Evolutionary conservation across 345 rosid species (phyloP).

Genomic region (Kernera saxatilis): DNA sequence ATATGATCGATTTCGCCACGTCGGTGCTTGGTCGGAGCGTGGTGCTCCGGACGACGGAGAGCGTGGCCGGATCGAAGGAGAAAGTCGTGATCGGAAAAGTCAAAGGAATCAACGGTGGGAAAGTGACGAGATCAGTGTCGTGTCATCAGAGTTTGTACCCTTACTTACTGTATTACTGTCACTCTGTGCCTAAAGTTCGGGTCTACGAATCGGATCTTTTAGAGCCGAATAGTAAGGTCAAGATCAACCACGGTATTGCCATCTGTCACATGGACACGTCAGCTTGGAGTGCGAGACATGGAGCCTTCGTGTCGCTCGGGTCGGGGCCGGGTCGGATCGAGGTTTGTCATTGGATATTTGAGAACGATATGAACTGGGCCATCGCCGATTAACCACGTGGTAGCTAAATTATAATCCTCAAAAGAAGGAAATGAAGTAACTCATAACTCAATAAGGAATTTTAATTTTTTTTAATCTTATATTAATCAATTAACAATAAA

Average conservation of each 20-base stretch:
- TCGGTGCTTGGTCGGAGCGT: slow-evolving; percentile 52
- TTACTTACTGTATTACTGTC: slow-evolving; percentile 69
- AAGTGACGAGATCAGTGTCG: slow-evolving; percentile 60
- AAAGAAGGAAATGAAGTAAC: no score
- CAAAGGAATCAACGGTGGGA: slow-evolving; percentile 62
- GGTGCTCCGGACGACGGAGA: slow-evolving; percentile 51
- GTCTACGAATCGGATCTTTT: slow-evolving; percentile 68
- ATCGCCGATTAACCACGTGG: slow-evolving; percentile 45
- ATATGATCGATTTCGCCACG: slow-evolving; percentile 73
- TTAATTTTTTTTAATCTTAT: no score
- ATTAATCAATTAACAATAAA: no score
- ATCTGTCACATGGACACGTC: slow-evolving; percentile 84
- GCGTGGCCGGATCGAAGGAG: slow-evolving; percentile 46
- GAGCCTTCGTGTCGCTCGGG: slow-evolving; percentile 66
- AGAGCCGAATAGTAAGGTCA: slow-evolving; percentile 35
- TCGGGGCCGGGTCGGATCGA: slow-evolving; percentile 68
- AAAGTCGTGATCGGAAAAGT: slow-evolving; percentile 53
- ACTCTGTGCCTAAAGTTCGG: slow-evolving; percentile 78
- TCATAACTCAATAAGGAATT: no score
- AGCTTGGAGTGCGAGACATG: slow-evolving; percentile 64
- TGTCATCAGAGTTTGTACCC: slow-evolving; percentile 83
- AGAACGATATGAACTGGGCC: slow-evolving; percentile 79
- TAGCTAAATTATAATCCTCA: no score
- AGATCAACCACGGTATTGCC: slow-evolving; percentile 76
- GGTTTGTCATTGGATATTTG: slow-evolving; percentile 87